A percentile compares a stretch with the other conserved stretches of the same genome.
These are phyloP conservation scores for Cochliopodium minus DNA, from an alignment of 208 protist genomes.

Conservation along the genomic window DNA sequence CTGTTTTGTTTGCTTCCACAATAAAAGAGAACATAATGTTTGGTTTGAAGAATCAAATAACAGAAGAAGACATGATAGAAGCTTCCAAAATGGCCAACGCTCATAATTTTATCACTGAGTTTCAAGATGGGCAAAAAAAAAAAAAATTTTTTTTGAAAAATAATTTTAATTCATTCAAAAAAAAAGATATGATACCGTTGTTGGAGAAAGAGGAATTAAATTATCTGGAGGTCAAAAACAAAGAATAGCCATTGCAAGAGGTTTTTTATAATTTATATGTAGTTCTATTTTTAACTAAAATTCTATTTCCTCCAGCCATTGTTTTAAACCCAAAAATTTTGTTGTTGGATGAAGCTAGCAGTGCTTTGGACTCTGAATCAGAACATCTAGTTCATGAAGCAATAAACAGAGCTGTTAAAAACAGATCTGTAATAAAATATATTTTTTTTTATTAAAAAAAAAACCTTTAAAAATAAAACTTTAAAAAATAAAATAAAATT, in stretches of 20 bases:
- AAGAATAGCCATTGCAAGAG: constrained; percentile 22
- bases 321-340: constrained; percentile 28
- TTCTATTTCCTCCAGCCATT: constrained; percentile 25
- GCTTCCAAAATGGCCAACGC: constrained; percentile 4
- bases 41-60: too few species aligned
- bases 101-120: neutral
- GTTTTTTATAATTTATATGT: constrained; percentile 30
- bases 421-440: constrained; percentile 1
- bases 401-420: neutral
- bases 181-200: constrained; percentile 15
- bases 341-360: constrained; percentile 42
- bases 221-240: constrained; percentile 19
- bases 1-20: neutral
- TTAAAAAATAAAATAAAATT: too few species aligned
- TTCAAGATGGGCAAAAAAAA: constrained; percentile 12
- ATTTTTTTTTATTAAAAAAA: too few species aligned
- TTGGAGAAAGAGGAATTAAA: constrained; percentile 26
- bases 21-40: constrained; percentile 4
- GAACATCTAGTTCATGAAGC: constrained; percentile 13
- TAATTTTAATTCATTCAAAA: too few species aligned
- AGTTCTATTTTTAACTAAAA: too few species aligned
- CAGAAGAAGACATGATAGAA: constrained; percentile 3
- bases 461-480: too few species aligned
- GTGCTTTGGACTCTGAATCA: constrained; percentile 31
- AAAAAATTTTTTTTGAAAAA: too few species aligned